phyloP scores from a whole-genome alignment of 352 stramenopile species.

The Aphanomyces cochlioides region DNA sequence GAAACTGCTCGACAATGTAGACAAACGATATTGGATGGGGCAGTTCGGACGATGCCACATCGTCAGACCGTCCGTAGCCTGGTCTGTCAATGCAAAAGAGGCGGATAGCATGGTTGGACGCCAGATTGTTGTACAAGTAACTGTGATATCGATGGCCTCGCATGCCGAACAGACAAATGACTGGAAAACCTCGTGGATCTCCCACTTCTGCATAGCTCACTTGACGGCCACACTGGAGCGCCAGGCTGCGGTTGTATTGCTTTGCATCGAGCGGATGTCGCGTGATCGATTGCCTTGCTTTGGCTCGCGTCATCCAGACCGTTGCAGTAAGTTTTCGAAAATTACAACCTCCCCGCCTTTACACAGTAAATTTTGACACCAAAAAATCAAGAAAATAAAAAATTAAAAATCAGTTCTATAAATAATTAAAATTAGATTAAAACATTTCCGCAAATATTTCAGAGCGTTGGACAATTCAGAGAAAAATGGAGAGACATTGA shows the following conservation, averaged over 20 bases:
- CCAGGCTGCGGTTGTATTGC: slow-evolving; percentile 19
- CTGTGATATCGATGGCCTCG: slow-evolving; percentile 26
- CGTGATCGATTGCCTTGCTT: neutral
- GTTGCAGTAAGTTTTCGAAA: slow-evolving; percentile 6
- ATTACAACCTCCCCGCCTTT: neutral
- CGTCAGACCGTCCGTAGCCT: slow-evolving; percentile 27
- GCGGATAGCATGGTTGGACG: slow-evolving; percentile 13
- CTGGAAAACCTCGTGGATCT: slow-evolving; percentile 17
- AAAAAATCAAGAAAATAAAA: too few relatives aligned
- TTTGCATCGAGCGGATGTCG: slow-evolving; percentile 4
- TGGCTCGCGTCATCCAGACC: neutral
- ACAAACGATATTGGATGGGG: slow-evolving; percentile 26
- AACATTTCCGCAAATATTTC: too few relatives aligned
- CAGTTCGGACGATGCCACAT: neutral
- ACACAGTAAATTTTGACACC: too few relatives aligned
- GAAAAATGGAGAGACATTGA: too few relatives aligned
- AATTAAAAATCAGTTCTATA: too few relatives aligned
- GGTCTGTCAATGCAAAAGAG: slow-evolving; percentile 28
- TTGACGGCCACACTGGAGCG: slow-evolving; percentile 14
- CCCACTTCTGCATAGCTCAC: slow-evolving; percentile 29
- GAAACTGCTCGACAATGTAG: slow-evolving; percentile 24
- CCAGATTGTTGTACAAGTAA: slow-evolving; percentile 28
- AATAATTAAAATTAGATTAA: too few relatives aligned
- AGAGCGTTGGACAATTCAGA: too few relatives aligned
- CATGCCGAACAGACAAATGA: slow-evolving; percentile 28